Conservation (phyloP, 2,329 filamentous ascomycete genomes). For the Scedosporium minutisporum region DNA sequence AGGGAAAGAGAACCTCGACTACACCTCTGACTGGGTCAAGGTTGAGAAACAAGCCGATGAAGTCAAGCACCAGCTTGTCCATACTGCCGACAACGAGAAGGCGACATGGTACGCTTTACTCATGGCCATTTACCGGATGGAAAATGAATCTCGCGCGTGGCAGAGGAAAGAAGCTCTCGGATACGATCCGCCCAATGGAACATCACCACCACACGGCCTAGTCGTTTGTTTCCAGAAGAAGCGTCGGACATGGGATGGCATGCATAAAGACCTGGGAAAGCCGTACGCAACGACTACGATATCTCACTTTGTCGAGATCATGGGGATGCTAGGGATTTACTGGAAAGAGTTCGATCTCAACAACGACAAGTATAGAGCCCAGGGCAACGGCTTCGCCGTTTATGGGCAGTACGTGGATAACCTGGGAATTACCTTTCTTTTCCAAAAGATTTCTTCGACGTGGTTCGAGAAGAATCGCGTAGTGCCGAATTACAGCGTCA, state of each 20-base stretch:
- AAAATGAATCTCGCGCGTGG: constrained; percentile 37
- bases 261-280: constrained; percentile 35
- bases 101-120: constrained; percentile 44
- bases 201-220: constrained; percentile 25
- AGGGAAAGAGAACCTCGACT: background rate
- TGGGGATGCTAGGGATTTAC: constrained; percentile 44
- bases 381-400: constrained; percentile 45
- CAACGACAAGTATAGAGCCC: constrained; percentile 40
- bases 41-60: background rate
- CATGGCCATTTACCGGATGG: constrained; percentile 40
- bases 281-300: constrained; percentile 47
- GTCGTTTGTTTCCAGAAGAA: constrained; percentile 37
- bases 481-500: constrained; percentile 42
- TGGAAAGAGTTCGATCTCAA: constrained; percentile 49
- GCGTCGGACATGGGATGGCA: constrained; percentile 40
- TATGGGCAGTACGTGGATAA: constrained; percentile 35
- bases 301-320: constrained; percentile 44
- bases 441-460: constrained; percentile 39
- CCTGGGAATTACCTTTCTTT: constrained; percentile 44
- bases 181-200: constrained; percentile 13
- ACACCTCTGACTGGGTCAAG: background rate
- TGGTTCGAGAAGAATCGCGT: constrained; percentile 39
- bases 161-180: constrained; percentile 24
- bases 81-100: constrained; percentile 47
- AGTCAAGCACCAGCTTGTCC: constrained; percentile 21